Conservation (phyloP, 1,284 basidiomycete genomes). For the Mycosarcoma maydis region DNA sequence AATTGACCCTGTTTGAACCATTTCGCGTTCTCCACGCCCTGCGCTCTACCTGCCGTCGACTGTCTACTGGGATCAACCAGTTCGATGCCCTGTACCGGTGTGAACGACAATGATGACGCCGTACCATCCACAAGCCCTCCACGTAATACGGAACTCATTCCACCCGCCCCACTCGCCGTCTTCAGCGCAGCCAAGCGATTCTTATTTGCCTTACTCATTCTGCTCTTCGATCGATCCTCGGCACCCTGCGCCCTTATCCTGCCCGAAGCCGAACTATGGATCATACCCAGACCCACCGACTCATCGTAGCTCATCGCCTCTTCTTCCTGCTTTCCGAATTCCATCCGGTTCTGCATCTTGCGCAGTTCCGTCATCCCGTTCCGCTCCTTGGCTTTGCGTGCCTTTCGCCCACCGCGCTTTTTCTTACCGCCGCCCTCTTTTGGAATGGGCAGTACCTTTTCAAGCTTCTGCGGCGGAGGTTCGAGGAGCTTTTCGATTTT, state of each 20-base stretch:
- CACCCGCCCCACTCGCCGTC: slow-evolving; percentile 4
- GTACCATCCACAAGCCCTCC: slow-evolving; percentile 72
- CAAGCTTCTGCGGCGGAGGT: slow-evolving; percentile 91
- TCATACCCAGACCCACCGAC: slow-evolving; percentile 96
- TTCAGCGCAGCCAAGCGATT: slow-evolving; percentile 72
- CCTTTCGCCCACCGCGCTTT: slow-evolving; percentile 90
- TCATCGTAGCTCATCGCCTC: slow-evolving; percentile 96
- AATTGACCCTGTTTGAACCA: slow-evolving; percentile 68
- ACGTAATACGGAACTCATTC: slow-evolving; percentile 71
- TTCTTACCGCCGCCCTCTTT: slow-evolving; percentile 87
- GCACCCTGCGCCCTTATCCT: slow-evolving; percentile 85
- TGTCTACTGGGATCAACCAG: slow-evolving; percentile 67
- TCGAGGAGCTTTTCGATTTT: slow-evolving; percentile 91
- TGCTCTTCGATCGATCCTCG: slow-evolving; percentile 89
- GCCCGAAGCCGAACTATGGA: slow-evolving; percentile 79
- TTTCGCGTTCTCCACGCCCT: slow-evolving; percentile 66
- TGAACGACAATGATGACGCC: slow-evolving; percentile 90
- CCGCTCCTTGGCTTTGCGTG: slow-evolving; percentile 94
- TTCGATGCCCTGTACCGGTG: slow-evolving; percentile 83
- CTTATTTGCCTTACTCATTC: slow-evolving; percentile 95
- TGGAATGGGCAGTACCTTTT: slow-evolving; percentile 94
- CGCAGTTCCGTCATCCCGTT: slow-evolving; percentile 95
- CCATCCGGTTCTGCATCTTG: slow-evolving; percentile 96
- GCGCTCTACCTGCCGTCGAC: slow-evolving; percentile 25
- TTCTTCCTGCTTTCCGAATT: slow-evolving; percentile 93